Evolutionary conservation across 2,329 filamentous ascomycete species (phyloP).

Genomic region (Claviceps quebecensis): DNA sequence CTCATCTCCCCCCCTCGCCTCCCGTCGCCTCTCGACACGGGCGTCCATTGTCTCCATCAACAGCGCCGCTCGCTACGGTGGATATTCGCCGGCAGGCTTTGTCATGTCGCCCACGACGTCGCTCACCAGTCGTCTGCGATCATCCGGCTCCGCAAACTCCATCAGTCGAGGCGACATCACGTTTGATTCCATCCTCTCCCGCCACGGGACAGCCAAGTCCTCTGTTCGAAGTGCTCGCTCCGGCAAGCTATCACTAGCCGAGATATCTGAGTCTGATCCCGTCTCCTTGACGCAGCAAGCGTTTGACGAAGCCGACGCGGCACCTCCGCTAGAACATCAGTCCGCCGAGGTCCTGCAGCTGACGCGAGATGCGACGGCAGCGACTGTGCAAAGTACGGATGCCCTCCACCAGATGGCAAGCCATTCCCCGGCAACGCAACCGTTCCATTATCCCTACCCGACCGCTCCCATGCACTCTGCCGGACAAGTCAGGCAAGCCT

Average conservation of each 20-base stretch:
- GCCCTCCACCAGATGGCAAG: conserved; percentile 22
- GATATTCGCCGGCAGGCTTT: conserved; percentile 55
- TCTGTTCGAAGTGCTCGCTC: conserved; percentile 38
- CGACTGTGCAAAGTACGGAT: conserved; percentile 10
- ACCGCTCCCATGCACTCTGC: neutral
- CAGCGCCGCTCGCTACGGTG: conserved; percentile 49
- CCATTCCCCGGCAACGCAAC: conserved; percentile 6
- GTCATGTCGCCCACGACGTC: conserved; percentile 54
- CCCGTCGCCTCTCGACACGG: conserved; percentile 33
- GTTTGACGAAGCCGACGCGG: conserved; percentile 39
- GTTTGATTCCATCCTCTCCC: conserved; percentile 25
- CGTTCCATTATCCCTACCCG: neutral
- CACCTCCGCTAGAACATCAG: conserved; percentile 23
- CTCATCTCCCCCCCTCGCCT: conserved; percentile 13
- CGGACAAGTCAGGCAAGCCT: conserved; percentile 4
- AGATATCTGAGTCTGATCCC: conserved; percentile 44
- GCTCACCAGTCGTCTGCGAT: conserved; percentile 35
- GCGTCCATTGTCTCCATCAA: conserved; percentile 59
- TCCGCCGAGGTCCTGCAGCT: conserved; percentile 15
- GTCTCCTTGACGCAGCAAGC: conserved; percentile 35
- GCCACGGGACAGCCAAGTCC: conserved; percentile 40
- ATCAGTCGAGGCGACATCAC: conserved; percentile 25
- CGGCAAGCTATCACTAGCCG: conserved; percentile 36
- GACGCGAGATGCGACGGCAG: conserved; percentile 20
- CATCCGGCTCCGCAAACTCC: conserved; percentile 41